These are phyloP conservation scores for Tilletia indica DNA, from an alignment of 1,284 basidiomycete genomes.

Conservation along the genomic window DNA sequence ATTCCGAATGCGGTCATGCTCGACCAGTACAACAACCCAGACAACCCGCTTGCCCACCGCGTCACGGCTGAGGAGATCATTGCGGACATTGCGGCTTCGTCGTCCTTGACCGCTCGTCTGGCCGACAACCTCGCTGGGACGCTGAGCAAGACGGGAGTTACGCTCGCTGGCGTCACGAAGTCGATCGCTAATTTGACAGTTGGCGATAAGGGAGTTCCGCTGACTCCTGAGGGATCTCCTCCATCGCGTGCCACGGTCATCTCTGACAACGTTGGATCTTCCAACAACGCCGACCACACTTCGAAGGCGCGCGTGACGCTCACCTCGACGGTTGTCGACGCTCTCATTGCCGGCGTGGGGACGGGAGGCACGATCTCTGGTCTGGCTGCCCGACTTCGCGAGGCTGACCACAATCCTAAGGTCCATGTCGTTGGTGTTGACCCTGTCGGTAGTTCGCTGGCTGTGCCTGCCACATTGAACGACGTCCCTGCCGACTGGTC, in stretches of 20 bases:
- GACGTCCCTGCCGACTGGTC: slow-evolving; percentile 62
- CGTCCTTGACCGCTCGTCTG: slow-evolving; percentile 36
- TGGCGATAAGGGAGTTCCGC: slow-evolving; percentile 20
- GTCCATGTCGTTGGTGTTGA: slow-evolving; percentile 76
- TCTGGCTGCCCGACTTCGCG: slow-evolving; percentile 72
- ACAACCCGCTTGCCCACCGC: slow-evolving; percentile 60
- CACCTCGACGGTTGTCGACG: slow-evolving; percentile 64
- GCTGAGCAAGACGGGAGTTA: slow-evolving; percentile 28
- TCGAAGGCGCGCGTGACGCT: slow-evolving; percentile 42
- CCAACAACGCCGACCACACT: slow-evolving; percentile 36
- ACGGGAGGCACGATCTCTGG: slow-evolving; percentile 94
- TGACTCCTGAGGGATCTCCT: slow-evolving; percentile 45
- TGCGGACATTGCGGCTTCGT: slow-evolving; percentile 70
- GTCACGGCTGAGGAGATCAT: slow-evolving; percentile 51
- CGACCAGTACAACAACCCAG: slow-evolving; percentile 73
- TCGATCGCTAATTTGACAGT: background rate
- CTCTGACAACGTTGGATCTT: background rate
- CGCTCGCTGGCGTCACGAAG: background rate
- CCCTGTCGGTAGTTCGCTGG: slow-evolving; percentile 88
- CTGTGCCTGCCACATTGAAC: slow-evolving; percentile 69
- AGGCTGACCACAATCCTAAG: slow-evolving; percentile 41
- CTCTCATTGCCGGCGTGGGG: slow-evolving; percentile 82
- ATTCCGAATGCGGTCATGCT: slow-evolving; percentile 85
- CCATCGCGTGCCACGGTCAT: slow-evolving; percentile 47
- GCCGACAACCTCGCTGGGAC: slow-evolving; percentile 57